Conservation (phyloP, 345 rosid species). For the Salix purpurea region DNA sequence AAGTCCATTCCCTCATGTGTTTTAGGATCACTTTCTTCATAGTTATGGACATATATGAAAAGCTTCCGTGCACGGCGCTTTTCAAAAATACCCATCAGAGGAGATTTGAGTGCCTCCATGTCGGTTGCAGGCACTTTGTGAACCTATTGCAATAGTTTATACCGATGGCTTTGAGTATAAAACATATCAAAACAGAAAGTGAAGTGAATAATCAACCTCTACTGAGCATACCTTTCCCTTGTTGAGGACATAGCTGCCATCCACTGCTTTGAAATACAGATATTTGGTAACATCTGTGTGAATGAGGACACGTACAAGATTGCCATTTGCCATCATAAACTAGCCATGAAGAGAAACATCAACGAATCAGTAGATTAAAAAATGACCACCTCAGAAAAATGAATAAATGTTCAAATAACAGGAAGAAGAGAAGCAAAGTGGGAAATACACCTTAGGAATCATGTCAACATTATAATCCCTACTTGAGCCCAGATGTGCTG, state of each 20-base stretch:
- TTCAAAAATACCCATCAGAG: conserved; percentile 97
- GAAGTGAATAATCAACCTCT: background rate
- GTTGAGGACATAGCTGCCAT: conserved; percentile 87
- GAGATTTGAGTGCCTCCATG: conserved; percentile 91
- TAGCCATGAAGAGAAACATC: conserved; percentile 21
- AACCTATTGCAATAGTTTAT: conserved; percentile 40
- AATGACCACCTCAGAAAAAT: background rate
- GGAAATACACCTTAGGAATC: conserved; percentile 77
- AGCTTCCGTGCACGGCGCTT: conserved; percentile 96
- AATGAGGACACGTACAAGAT: conserved; percentile 97
- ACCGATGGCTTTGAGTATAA: background rate
- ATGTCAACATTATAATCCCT: conserved; percentile 97
- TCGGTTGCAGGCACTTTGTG: conserved; percentile 97
- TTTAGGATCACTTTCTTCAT: conserved; percentile 71
- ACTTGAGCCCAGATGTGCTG: conserved; percentile 84
- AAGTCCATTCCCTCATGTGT: conserved; percentile 97
- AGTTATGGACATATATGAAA: conserved; percentile 83
- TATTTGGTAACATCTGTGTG: conserved; percentile 94
- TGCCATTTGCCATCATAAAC: conserved; percentile 99
- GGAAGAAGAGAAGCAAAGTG: background rate
- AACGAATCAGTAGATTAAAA: background rate
- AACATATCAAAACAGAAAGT: background rate
- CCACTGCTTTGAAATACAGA: conserved; percentile 89
- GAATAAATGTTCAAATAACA: background rate
- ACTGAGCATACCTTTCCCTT: conserved; percentile 75